Percentiles rank a stretch among this genome's conserved stretches.
Conservation (phyloP, 352 stramenopile genomes). For the Pythium pyrilobum region DNA sequence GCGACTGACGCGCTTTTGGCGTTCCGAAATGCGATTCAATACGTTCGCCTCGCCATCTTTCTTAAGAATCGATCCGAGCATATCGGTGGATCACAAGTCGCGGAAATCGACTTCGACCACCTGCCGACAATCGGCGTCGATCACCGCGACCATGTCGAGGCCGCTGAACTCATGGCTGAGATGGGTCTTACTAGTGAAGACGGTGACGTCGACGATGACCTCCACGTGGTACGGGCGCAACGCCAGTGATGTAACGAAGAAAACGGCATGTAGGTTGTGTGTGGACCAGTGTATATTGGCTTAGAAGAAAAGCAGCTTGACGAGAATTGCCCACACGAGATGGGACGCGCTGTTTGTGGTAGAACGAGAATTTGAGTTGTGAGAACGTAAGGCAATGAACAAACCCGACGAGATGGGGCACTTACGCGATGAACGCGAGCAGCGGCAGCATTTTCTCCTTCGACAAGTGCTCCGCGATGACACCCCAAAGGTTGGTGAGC, state of each 20-base stretch:
- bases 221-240: neutral
- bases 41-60: slow-evolving; percentile 76
- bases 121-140: slow-evolving; percentile 5
- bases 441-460: slow-evolving; percentile 87
- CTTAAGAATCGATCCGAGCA: slow-evolving; percentile 47
- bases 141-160: slow-evolving; percentile 9
- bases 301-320: slow-evolving; percentile 88
- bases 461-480: slow-evolving; percentile 71
- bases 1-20: slow-evolving; percentile 67
- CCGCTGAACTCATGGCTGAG: slow-evolving; percentile 11
- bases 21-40: slow-evolving; percentile 76
- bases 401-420: neutral
- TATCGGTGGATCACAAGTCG: slow-evolving; percentile 16
- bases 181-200: slow-evolving; percentile 7
- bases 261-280: neutral
- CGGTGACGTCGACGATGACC: slow-evolving; percentile 5
- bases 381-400: neutral
- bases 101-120: slow-evolving; percentile 22
- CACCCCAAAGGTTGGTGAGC: slow-evolving; percentile 68
- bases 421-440: slow-evolving; percentile 75
- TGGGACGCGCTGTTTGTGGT: slow-evolving; percentile 46
- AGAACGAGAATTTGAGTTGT: neutral
- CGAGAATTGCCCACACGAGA: slow-evolving; percentile 76
- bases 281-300: slow-evolving; percentile 3
- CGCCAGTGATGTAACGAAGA: neutral